Percentiles rank a stretch among this genome's conserved stretches.
phyloP scores from a whole-genome alignment of 495 filamentous ascomycete genomes.

The Evernia prunastri region DNA sequence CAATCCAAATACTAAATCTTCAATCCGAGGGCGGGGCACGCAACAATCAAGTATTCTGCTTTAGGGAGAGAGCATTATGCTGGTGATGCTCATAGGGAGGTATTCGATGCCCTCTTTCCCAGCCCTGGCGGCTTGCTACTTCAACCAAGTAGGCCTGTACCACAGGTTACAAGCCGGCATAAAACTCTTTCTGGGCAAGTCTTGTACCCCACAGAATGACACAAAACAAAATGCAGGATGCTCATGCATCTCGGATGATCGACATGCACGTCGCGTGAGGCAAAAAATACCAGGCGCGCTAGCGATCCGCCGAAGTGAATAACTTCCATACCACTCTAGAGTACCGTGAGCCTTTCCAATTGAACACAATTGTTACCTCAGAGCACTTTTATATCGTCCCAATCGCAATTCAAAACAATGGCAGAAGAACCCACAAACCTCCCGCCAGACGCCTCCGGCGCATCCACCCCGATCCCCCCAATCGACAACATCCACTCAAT shows the following conservation, averaged over 20 bases:
- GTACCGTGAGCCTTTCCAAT: background rate
- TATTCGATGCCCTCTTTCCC: too few species aligned
- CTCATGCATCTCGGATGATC: constrained; percentile 1
- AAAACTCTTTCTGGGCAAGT: too few species aligned
- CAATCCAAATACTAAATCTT: background rate
- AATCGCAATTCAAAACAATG: background rate
- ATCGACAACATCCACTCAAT: constrained; percentile 18
- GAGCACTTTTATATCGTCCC: too few species aligned
- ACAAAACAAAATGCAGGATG: too few species aligned
- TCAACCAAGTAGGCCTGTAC: too few species aligned
- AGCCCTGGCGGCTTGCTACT: too few species aligned
- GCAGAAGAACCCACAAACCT: constrained; percentile 9
- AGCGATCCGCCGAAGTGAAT: background rate
- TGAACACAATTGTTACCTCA: background rate
- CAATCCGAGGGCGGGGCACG: background rate
- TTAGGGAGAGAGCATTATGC: too few species aligned
- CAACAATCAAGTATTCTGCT: too few species aligned
- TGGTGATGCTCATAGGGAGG: too few species aligned
- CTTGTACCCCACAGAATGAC: too few species aligned
- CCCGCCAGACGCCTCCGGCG: constrained; percentile 1
- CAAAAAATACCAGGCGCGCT: background rate
- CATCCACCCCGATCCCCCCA: constrained; percentile 9
- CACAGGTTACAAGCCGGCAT: too few species aligned
- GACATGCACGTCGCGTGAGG: constrained; percentile 4
- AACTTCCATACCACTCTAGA: too few species aligned